phyloP scores from a whole-genome alignment of 2,329 filamentous ascomycete species.

The Nothopassalora personata region DNA sequence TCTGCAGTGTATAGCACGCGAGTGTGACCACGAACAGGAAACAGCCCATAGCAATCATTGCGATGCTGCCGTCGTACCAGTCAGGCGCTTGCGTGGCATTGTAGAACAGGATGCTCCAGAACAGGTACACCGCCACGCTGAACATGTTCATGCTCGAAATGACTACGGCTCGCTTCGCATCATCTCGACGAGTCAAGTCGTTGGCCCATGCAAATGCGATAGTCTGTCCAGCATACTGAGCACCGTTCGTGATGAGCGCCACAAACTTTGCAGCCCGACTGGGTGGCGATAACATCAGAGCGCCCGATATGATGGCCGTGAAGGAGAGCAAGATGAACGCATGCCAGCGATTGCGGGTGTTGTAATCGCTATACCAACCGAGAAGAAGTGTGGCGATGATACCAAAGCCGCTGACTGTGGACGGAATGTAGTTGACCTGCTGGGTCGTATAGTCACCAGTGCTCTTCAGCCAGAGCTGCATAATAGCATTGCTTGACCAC shows the following conservation, averaged over 20 bases:
- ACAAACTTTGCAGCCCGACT: conserved; percentile 22
- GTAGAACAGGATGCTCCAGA: conserved; percentile 28
- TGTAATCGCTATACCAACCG: conserved; percentile 28
- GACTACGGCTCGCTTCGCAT: conserved; percentile 23
- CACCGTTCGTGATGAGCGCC: conserved; percentile 24
- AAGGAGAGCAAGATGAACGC: conserved; percentile 25
- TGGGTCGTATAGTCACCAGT: conserved; percentile 21
- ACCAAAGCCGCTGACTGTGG: conserved; percentile 23
- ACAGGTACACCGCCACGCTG: conserved; percentile 24
- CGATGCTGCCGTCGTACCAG: conserved; percentile 24
- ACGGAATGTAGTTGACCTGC: conserved; percentile 26
- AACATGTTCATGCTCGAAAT: conserved; percentile 28
- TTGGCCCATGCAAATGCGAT: conserved; percentile 28
- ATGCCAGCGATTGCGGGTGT: conserved; percentile 21
- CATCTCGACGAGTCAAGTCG: conserved; percentile 22
- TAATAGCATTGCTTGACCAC: conserved; percentile 25
- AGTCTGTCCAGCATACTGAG: conserved; percentile 25
- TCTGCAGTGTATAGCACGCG: conserved; percentile 18
- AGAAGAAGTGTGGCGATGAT: conserved; percentile 24
- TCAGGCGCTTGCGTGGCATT: conserved; percentile 25
- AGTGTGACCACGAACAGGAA: conserved; percentile 22
- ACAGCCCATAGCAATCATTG: conserved; percentile 27
- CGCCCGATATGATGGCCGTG: conserved; percentile 24
- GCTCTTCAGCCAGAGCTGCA: conserved; percentile 23
- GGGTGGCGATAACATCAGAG: conserved; percentile 21